These are phyloP conservation scores for Hysterium pulicare DNA, from an alignment of 2,329 filamentous ascomycete genomes.

Conservation along the genomic window DNA sequence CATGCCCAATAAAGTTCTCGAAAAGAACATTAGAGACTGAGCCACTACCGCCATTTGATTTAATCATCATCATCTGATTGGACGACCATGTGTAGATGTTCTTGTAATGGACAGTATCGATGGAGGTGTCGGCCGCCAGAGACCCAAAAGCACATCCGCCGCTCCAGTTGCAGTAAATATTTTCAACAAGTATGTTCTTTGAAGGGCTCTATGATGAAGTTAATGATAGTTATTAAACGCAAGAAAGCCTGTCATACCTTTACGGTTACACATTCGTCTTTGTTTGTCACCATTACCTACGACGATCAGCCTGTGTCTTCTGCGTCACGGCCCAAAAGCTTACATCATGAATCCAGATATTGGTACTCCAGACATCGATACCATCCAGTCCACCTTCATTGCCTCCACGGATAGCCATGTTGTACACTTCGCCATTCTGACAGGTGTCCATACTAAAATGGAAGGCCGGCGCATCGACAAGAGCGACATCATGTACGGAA, in stretches of 20 bases:
- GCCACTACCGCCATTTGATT: constrained; percentile 57
- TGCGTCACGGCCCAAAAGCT: constrained; percentile 2
- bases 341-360: constrained; percentile 57
- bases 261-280: constrained; percentile 59
- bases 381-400: constrained; percentile 55
- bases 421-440: constrained; percentile 53
- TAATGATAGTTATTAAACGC: background rate
- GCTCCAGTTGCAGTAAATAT: constrained; percentile 61
- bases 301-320: background rate
- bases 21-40: constrained; percentile 50
- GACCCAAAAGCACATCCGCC: constrained; percentile 59
- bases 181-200: constrained; percentile 56
- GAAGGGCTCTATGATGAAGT: constrained; percentile 41
- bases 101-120: constrained; percentile 53
- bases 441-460: constrained; percentile 52
- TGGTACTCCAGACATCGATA: constrained; percentile 53
- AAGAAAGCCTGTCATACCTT: constrained; percentile 36
- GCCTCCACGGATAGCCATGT: constrained; percentile 54
- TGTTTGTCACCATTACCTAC: constrained; percentile 57
- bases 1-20: constrained; percentile 59
- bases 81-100: constrained; percentile 58
- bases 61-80: constrained; percentile 64
- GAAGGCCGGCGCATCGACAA: constrained; percentile 51
- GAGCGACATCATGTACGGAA: constrained; percentile 48
- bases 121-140: constrained; percentile 47